Conservation (phyloP, 192 early-diverging fungal genomes). For the Bifiguratus adelaidae region DNA sequence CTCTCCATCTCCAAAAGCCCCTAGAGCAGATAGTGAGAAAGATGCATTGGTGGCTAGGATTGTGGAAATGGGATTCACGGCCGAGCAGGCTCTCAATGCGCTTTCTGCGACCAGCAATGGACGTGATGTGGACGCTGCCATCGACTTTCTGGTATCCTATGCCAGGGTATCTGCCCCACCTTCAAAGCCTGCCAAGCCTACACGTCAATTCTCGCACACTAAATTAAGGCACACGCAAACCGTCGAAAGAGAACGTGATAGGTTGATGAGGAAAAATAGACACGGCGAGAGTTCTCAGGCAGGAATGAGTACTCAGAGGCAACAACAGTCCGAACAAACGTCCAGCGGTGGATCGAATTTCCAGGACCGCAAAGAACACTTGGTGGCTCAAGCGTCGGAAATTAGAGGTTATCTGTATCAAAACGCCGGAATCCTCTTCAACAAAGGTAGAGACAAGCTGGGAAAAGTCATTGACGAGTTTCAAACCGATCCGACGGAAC, state of each 20-base stretch:
- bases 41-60: constrained; percentile 60
- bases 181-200: too few relatives aligned
- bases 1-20: not conserved
- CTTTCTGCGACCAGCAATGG: constrained; percentile 55
- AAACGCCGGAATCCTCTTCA: constrained; percentile 54
- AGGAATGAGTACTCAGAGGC: not conserved
- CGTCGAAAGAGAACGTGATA: too few relatives aligned
- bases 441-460: constrained; percentile 48
- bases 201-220: too few relatives aligned
- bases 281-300: not conserved
- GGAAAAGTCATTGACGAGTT: constrained; percentile 50
- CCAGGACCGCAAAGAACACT: constrained; percentile 37
- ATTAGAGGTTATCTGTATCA: constrained; percentile 51
- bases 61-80: constrained; percentile 71
- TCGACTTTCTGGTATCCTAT: constrained; percentile 40
- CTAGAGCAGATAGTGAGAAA: constrained; percentile 5
- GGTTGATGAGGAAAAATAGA: not conserved
- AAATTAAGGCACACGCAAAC: too few relatives aligned
- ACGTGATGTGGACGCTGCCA: constrained; percentile 40
- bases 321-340: not conserved
- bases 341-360: constrained; percentile 11
- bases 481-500: constrained; percentile 21
- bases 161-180: too few relatives aligned
- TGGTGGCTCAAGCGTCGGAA: constrained; percentile 40
- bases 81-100: constrained; percentile 49